phyloP scores from a whole-genome alignment of 2,329 filamentous ascomycete genomes.

The Monosporascus sp. region DNA sequence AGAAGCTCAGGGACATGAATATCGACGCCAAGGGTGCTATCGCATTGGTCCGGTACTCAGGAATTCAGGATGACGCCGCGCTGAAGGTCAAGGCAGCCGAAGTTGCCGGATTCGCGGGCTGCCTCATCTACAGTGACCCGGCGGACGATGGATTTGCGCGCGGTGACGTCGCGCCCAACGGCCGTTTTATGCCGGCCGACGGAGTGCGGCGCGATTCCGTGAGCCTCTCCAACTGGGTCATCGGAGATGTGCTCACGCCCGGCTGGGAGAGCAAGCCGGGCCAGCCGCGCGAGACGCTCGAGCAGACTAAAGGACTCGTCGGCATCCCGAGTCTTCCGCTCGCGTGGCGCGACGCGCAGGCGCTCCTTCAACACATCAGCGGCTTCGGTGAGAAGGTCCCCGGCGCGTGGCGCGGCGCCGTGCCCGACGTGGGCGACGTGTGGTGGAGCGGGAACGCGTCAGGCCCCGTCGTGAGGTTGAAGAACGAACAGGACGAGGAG shows the following conservation, averaged over 20 bases:
- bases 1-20: slow-evolving; percentile 62
- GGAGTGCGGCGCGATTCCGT: slow-evolving; percentile 80
- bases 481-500: slow-evolving; percentile 82
- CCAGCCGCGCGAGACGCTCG: slow-evolving; percentile 59
- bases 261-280: slow-evolving; percentile 71
- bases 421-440: slow-evolving; percentile 59
- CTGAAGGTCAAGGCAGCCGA: slow-evolving; percentile 90
- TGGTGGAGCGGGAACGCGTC: slow-evolving; percentile 80
- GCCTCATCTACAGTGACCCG: slow-evolving; percentile 90
- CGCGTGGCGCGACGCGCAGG: slow-evolving; percentile 82
- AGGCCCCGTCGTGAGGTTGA: slow-evolving; percentile 73
- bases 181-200: slow-evolving; percentile 74
- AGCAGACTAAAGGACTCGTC: slow-evolving; percentile 66
- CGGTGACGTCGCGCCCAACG: slow-evolving; percentile 69
- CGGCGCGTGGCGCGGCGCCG: slow-evolving; percentile 68
- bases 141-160: slow-evolving; percentile 73
- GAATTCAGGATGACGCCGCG: slow-evolving; percentile 64
- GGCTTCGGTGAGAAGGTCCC: slow-evolving; percentile 68
- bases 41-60: slow-evolving; percentile 76
- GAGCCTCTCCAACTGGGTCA: slow-evolving; percentile 71
- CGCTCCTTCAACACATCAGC: slow-evolving; percentile 68
- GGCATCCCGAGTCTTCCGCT: slow-evolving; percentile 87
- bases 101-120: slow-evolving; percentile 77
- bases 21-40: slow-evolving; percentile 75
- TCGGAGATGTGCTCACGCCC: slow-evolving; percentile 89